Base-by-base conservation (phyloP, 192 early-diverging fungal genomes). In the Linnemannia hyalina region DNA sequence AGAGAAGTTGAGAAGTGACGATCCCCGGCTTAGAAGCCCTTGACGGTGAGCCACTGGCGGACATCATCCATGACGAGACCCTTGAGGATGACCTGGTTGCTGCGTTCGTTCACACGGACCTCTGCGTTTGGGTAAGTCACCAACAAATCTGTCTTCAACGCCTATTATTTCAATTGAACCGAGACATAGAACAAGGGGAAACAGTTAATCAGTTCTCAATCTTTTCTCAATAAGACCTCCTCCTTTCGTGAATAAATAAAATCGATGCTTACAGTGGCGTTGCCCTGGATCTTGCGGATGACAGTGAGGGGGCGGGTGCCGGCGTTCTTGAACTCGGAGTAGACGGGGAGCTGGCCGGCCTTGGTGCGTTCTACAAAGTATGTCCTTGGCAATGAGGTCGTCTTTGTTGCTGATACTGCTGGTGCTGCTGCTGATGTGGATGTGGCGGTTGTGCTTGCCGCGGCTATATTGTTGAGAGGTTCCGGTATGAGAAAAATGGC, bases 261-360 rank as follows among this genome's bases (percentile, higher is more conserved):
- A 15, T 22, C 13, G 41, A 22, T 36, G 22, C 77, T 76, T 89
- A 91, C 93, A 74, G 90, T 83, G 42, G 91, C 84, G 70, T 95
- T 92, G 47, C 95, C 95, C 70, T 95, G 92, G 47, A 96, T 92
- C 40, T 94, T 93, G 68, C 94, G 93, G 63, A 96, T 83, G 42
- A 94, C 79, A 13, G 95, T 96, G 75, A 93, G 88, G 60, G 82
- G 76, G 68, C 92, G 92, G 20, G 93, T 93, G 18, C 91, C 82
- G 18, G 93, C 94, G 82, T 96, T 96, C 77, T 88, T 93, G 72
- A 92, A 78, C 36, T 95, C 93, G 4, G 90, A 88, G 78, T 96
- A 96, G 6, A 96, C 95, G 8, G 95, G 95, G 22, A 96, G 89
- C 74, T 88, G 84, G 26, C 88, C 82, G 76, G 91, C 73, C 63